Evolutionary conservation across 805 yeast genomes (phyloP).

Genomic region (Suhomyces sp.): DNA sequence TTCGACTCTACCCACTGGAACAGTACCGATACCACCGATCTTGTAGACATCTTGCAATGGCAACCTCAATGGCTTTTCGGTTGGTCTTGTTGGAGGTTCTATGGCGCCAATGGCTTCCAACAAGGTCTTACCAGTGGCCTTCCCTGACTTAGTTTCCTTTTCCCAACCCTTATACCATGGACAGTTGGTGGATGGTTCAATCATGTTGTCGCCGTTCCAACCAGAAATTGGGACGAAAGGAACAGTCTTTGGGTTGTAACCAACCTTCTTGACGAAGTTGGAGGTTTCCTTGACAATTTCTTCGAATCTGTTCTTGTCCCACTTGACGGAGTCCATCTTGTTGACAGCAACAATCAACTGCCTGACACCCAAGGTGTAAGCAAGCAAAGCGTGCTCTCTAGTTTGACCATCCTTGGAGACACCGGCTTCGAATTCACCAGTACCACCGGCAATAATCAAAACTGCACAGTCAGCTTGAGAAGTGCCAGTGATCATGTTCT

Average conservation of each 20-base stretch:
- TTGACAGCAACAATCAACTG: conserved; percentile 87
- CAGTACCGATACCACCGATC: too few species aligned
- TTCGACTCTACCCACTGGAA: too few species aligned
- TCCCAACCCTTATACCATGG: conserved; percentile 88
- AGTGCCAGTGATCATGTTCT: conserved; percentile 94
- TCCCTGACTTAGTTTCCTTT: conserved; percentile 63
- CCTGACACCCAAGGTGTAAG: conserved; percentile 84
- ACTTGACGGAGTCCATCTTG: conserved; percentile 93
- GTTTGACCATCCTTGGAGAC: conserved; percentile 64
- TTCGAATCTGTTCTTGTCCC: conserved; percentile 78
- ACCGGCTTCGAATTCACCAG: conserved; percentile 95
- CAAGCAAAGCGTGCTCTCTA: conserved; percentile 80
- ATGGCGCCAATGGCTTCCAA: too few species aligned
- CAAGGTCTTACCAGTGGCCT: too few species aligned
- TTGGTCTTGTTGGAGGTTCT: too few species aligned
- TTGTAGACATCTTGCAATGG: too few species aligned
- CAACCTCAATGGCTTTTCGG: too few species aligned
- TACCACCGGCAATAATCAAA: conserved; percentile 86
- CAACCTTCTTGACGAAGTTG: conserved; percentile 57
- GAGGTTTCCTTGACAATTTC: conserved; percentile 70
- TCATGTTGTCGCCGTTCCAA: conserved; percentile 93
- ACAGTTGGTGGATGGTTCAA: conserved; percentile 77
- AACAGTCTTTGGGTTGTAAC: conserved; percentile 56
- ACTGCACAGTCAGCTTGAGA: conserved; percentile 92
- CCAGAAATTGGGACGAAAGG: conserved; percentile 91